Base-by-base conservation (phyloP, 2,329 filamentous ascomycete species). In the Ophiosphaerella narmari region DNA sequence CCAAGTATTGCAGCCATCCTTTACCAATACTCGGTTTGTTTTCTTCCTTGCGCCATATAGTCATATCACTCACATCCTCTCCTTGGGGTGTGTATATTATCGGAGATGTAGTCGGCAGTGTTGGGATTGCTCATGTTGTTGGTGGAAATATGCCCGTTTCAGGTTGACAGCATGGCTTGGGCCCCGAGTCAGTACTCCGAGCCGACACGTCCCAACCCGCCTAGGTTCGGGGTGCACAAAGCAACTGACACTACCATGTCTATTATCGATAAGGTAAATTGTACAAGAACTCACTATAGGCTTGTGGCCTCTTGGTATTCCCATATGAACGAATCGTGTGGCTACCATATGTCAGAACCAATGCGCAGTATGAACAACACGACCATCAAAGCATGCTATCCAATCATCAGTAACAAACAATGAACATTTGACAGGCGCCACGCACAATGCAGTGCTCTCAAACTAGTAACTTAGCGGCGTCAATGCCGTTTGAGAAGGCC, bases 401-500 rank as follows among this genome's bases (percentile, higher is more conserved):
- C 31, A 40, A 21, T 34, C 29, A 31, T 39, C 36, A 43, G 33
- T 23, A 16, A 38, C 21, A 13, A 26, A 33, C 46, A 52, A 48
- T 43, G 45, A 38, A 50, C 39, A 39, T 47, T 43, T 63, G 46
- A 58, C 55, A 59, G 44, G 39, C 43, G 57, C 54, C 50, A 52
- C 42, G 42, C 32, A 26, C 43, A 43, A 58, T 59, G 52, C 39
- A 43, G 48, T 43, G 46, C 18, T 47, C 48, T 49, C 36, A 52
- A 60, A 45, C 50, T 23, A 55, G 43, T 12, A 13, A 24, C 64
- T 68, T 66, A 62, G 62, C 59, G 24, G 52, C 51, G 53, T 42
- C 48, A 50, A 43, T 50, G 42, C 42, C 38, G 39, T 43, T 26
- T 26, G 40, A 51, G 60, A 39, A 48, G 56, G 36, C 40, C 43